Evolutionary conservation across 2,329 filamentous ascomycete genomes (phyloP).

Genomic region (Akanthomyces lecanii): DNA sequence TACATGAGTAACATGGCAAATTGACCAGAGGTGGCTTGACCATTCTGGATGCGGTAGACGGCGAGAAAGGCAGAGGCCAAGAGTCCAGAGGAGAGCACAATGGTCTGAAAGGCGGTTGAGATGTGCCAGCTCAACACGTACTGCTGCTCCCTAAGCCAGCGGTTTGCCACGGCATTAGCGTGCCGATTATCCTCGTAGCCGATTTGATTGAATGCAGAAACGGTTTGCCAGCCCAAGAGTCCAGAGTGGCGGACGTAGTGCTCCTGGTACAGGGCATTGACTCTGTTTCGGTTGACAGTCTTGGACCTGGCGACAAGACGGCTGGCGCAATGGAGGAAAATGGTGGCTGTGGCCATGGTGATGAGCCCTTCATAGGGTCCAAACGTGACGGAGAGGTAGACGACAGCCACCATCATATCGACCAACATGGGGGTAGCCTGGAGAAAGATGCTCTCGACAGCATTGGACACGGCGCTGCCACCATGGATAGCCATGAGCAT

Average conservation of each 20-base stretch:
- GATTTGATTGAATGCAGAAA: constrained; percentile 57
- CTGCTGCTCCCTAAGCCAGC: constrained; percentile 36
- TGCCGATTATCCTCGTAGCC: constrained; percentile 53
- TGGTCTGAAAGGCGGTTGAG: constrained; percentile 52
- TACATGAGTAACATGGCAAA: constrained; percentile 70
- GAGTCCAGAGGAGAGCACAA: constrained; percentile 66
- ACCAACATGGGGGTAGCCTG: constrained; percentile 56
- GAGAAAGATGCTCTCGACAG: constrained; percentile 56
- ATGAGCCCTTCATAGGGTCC: constrained; percentile 61
- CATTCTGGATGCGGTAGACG: constrained; percentile 62
- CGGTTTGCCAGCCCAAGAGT: constrained; percentile 56
- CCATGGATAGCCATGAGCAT: constrained; percentile 54
- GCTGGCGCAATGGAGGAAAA: constrained; percentile 53
- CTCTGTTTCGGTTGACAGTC: constrained; percentile 44
- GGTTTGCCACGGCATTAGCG: constrained; percentile 43
- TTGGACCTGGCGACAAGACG: constrained; percentile 49
- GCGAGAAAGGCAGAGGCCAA: constrained; percentile 58
- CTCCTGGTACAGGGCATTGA: constrained; percentile 52
- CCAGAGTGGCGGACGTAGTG: constrained; percentile 52
- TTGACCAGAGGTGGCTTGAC: constrained; percentile 57
- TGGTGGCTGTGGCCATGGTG: constrained; percentile 52
- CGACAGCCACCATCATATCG: constrained; percentile 55
- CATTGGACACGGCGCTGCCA: constrained; percentile 49
- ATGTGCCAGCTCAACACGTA: constrained; percentile 42
- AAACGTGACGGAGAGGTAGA: constrained; percentile 56